These are phyloP conservation scores for Fagopyrum esculentum DNA, from an alignment of 148 eudicot species.

Conservation along the genomic window DNA sequence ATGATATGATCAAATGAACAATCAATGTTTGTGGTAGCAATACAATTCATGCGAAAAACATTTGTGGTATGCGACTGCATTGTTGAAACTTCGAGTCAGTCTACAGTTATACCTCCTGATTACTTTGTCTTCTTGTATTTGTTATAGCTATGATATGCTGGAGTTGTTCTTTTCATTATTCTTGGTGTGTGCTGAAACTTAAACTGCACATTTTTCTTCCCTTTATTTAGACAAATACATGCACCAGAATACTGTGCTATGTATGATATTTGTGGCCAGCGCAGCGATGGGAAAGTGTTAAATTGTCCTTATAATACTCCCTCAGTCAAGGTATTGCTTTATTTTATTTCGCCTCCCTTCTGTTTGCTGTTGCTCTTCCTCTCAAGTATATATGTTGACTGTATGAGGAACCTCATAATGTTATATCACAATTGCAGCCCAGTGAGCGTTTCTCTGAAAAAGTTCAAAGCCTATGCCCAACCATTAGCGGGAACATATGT, in stretches of 20 bases:
- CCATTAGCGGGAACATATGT: constrained; percentile 55
- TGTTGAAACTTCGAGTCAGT: not conserved
- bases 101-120: not conserved
- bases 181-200: not conserved
- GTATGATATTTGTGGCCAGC: constrained; percentile 70
- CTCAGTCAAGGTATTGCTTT: constrained; percentile 39
- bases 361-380: not conserved
- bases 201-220: constrained; percentile 3
- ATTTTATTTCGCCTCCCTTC: not conserved
- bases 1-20: not conserved
- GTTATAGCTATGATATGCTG: not conserved
- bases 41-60: not conserved
- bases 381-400: not conserved
- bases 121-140: not conserved
- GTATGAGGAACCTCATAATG: not conserved
- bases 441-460: constrained; percentile 53
- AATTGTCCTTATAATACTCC: constrained; percentile 58
- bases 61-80: not conserved
- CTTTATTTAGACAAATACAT: constrained; percentile 38
- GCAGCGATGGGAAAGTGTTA: constrained; percentile 50
- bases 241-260: constrained; percentile 54
- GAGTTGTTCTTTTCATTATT: not conserved
- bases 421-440: constrained; percentile 36
- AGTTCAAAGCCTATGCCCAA: constrained; percentile 63
- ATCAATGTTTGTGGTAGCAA: not conserved